These are phyloP conservation scores for Camellia japonica DNA, from an alignment of 148 eudicot species.

Conservation along the genomic window DNA sequence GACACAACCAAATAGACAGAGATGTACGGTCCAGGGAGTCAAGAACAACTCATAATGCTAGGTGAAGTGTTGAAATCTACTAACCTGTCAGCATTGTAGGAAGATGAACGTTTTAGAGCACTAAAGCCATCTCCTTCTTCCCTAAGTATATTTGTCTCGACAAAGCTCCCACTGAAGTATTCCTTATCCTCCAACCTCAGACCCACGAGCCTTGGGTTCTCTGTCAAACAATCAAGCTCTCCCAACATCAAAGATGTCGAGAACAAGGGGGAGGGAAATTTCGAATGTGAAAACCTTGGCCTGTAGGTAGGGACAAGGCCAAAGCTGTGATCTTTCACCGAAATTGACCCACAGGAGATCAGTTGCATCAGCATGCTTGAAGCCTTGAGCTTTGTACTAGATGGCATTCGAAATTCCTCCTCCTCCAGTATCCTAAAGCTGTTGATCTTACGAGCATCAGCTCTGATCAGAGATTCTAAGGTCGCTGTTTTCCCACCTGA, in stretches of 20 bases:
- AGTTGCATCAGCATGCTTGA: constrained; percentile 79
- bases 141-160: constrained; percentile 66
- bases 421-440: constrained; percentile 62
- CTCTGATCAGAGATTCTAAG: constrained; percentile 78
- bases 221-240: constrained; percentile 74
- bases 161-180: constrained; percentile 89
- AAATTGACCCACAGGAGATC: constrained; percentile 89
- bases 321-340: constrained; percentile 88
- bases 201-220: constrained; percentile 62
- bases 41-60: constrained; percentile 3
- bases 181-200: constrained; percentile 79
- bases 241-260: constrained; percentile 78
- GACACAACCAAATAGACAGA: too few relatives aligned
- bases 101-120: constrained; percentile 68
- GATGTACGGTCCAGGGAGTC: not conserved
- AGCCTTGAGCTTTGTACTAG: constrained; percentile 61
- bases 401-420: constrained; percentile 42
- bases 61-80: not conserved
- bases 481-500: constrained; percentile 76
- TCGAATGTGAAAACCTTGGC: constrained; percentile 65
- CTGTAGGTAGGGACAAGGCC: constrained; percentile 73
- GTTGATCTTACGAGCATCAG: constrained; percentile 72
- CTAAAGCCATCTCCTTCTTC: constrained; percentile 41
- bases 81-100: constrained; percentile 80
- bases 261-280: constrained; percentile 78